Evolutionary conservation across 306 rosid species (phyloP), one percentile per base, ranked within the genome.

Genomic region (Delonix regia): DNA sequence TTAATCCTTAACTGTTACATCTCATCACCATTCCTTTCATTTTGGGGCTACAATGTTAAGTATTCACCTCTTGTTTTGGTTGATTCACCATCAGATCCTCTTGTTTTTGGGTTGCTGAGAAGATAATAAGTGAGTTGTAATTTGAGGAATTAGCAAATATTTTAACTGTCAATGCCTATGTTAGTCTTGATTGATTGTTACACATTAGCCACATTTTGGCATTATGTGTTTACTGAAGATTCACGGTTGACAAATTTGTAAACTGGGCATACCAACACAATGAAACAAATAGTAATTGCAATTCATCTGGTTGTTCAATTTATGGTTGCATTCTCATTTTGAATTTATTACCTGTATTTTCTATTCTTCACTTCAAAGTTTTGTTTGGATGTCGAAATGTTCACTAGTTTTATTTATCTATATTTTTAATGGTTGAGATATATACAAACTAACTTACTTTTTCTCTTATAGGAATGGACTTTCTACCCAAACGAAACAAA

Each of bases 401-500:
- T 62, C 41, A 38, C 7, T 14, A 18, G 0, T 61, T 16, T 30
- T 25, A 2, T 51, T 51, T 18, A 4, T 4, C 10, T n/a, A 19
- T 3, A 0, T 12, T 25, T n/a, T 63, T 8, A 18, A n/a, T 34
- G 7, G 8, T 34, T 16, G 14, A 79, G 61, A 73, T 52, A 24
- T 60, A 73, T 70, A 39, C 33, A 39, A 33, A 34, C 78, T 34
- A 71, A 60, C 59, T 80, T 24, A 41, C 63, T 41, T 53, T 59
- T 22, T 45, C 44, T 72, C 38, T 15, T 75, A 77, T 74, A 95
- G 99, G 87, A 95, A 95, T 84, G 99, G 99, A 78, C 99, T 94
- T 68, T 85, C 99, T 63, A 75, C 88, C 27, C 94, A 84, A 78
- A 84, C 96, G 74, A 91, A 83, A 80, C 97, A 89, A 42, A 83